Conservation (phyloP, 768 basidiomycete genomes). For the Naganishia friedmannii region DNA sequence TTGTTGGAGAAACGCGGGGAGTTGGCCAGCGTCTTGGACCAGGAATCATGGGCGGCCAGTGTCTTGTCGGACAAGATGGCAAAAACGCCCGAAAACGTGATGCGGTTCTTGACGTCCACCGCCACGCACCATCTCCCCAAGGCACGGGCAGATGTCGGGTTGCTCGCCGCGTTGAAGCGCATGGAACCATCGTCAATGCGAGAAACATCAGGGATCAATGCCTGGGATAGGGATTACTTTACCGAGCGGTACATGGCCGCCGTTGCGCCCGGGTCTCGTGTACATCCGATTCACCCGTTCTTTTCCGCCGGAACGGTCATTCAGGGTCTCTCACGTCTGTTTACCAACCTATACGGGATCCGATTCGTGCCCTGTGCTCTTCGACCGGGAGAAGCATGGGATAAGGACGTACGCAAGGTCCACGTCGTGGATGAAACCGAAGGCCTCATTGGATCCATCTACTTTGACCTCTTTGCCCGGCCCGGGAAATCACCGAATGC, state of each 20-base stretch:
- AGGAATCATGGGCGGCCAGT: conserved; percentile 81
- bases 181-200: conserved; percentile 26
- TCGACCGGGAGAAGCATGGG: conserved; percentile 80
- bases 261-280: conserved; percentile 52
- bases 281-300: conserved; percentile 63
- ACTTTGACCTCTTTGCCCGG: conserved; percentile 83
- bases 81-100: conserved; percentile 85
- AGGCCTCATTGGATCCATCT: conserved; percentile 89
- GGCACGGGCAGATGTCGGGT: conserved; percentile 68
- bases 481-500: conserved; percentile 83
- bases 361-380: conserved; percentile 65
- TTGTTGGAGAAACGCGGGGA: conserved; percentile 74
- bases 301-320: conserved; percentile 84
- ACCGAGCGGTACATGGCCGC: conserved; percentile 54
- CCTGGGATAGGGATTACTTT: conserved; percentile 98
- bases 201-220: conserved; percentile 63
- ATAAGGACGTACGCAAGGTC: conserved; percentile 79
- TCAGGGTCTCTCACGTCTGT: conserved; percentile 83
- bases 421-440: conserved; percentile 86
- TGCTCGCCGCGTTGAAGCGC: conserved; percentile 61
- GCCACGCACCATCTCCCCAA: conserved; percentile 75
- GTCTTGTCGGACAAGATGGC: conserved; percentile 94
- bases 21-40: conserved; percentile 78
- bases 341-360: conserved; percentile 82
- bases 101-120: conserved; percentile 75